Conservation (phyloP, 2,329 filamentous ascomycete genomes). For the Sporothrix curviconia region DNA sequence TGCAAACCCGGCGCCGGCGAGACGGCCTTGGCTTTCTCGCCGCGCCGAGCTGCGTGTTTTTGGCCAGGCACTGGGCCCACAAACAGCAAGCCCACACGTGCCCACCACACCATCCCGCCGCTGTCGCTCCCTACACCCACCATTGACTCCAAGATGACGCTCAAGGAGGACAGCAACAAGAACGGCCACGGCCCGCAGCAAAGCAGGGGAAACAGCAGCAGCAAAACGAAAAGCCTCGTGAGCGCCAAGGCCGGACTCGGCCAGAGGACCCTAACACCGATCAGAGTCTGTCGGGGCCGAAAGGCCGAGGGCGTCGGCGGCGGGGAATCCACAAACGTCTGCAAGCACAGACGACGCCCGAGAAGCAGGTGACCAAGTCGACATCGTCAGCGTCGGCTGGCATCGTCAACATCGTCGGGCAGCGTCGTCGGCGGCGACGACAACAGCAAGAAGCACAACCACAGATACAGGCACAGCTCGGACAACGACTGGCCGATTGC, state of each 20-base stretch:
- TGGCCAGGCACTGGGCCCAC: conserved; percentile 14
- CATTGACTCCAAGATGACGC: too few species aligned
- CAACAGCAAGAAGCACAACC: not conserved
- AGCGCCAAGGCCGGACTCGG: not conserved
- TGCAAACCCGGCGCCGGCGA: conserved; percentile 37
- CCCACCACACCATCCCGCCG: not conserved
- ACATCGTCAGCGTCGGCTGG: conserved; percentile 12
- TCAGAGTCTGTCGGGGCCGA: conserved; percentile 19
- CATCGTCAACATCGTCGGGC: too few species aligned
- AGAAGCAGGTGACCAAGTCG: conserved; percentile 20
- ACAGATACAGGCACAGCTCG: not conserved
- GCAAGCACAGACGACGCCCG: too few species aligned
- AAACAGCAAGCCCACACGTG: not conserved
- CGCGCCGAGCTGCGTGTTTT: conserved; percentile 14
- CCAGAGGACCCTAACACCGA: not conserved
- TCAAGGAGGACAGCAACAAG: too few species aligned
- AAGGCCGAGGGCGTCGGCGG: conserved; percentile 18
- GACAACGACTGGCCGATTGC: conserved; percentile 13
- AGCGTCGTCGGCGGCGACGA: not conserved
- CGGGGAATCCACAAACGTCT: too few species aligned
- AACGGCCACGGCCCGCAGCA: too few species aligned
- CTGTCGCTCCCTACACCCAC: not conserved
- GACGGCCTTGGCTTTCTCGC: conserved; percentile 27
- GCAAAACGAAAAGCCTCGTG: not conserved
- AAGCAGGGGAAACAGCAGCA: not conserved